Evolutionary conservation across 805 yeast species (phyloP).

Genomic region (Wickerhamomyces mucosus): DNA sequence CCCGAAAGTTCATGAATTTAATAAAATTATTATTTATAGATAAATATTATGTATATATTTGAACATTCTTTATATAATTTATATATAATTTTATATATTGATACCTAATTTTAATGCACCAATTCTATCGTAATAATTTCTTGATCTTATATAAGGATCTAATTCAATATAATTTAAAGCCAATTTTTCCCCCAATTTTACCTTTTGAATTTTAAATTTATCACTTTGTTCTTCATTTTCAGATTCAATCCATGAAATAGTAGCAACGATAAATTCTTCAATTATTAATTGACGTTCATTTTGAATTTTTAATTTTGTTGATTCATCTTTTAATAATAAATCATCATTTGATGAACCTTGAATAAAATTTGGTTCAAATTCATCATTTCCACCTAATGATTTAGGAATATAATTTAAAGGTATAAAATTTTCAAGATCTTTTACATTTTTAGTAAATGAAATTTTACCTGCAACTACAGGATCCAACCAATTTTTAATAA

Average conservation of each 20-base stretch:
- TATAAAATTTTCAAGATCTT: constrained; percentile 60
- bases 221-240: constrained; percentile 40
- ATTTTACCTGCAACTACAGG: constrained; percentile 94
- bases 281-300: constrained; percentile 47
- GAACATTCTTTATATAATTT: too few species aligned
- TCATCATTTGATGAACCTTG: constrained; percentile 56
- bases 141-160: constrained; percentile 78
- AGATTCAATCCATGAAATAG: constrained; percentile 73
- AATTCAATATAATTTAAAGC: constrained; percentile 54
- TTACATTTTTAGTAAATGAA: constrained; percentile 61
- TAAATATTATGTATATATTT: too few species aligned
- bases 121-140: constrained; percentile 73
- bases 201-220: constrained; percentile 42
- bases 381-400: constrained; percentile 67
- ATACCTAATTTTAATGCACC: constrained; percentile 24
- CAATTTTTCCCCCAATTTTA: constrained; percentile 40
- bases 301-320: constrained; percentile 33
- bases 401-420: constrained; percentile 52
- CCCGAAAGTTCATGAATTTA: too few species aligned
- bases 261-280: constrained; percentile 48
- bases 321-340: constrained; percentile 33
- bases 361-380: constrained; percentile 45
- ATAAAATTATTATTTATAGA: too few species aligned
- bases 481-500: constrained; percentile 89
- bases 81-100: too few species aligned